These are phyloP conservation scores for Solanum boliviense DNA, from an alignment of 257 asterid genomes.

Conservation along the genomic window DNA sequence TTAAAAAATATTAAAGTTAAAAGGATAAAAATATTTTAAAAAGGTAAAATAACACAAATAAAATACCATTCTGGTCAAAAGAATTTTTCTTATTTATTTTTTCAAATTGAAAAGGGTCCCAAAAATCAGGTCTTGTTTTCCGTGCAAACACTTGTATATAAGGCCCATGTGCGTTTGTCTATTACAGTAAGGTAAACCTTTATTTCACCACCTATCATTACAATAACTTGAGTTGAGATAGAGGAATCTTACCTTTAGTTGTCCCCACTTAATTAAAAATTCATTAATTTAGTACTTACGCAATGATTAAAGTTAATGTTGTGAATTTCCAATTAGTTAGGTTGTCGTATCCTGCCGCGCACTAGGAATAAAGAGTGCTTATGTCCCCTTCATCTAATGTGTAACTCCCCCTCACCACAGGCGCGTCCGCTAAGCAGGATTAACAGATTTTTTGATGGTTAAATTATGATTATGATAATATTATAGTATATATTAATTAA, in stretches of 20 bases:
- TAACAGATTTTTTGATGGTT: too few relatives aligned
- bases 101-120: not conserved
- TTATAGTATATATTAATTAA: too few relatives aligned
- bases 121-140: constrained; percentile 20
- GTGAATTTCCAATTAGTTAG: not conserved
- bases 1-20: too few relatives aligned
- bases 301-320: constrained; percentile 13
- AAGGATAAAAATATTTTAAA: too few relatives aligned
- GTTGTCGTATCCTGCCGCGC: constrained; percentile 1
- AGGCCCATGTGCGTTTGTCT: constrained; percentile 6
- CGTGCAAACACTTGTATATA: constrained; percentile 11
- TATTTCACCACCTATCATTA: not conserved
- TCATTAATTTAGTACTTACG: not conserved
- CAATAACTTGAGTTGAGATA: not conserved
- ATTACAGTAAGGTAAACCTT: not conserved
- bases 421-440: too few relatives aligned
- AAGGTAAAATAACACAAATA: too few relatives aligned
- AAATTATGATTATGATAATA: too few relatives aligned
- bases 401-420: too few relatives aligned
- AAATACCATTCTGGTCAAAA: too few relatives aligned
- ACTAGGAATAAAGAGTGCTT: not conserved
- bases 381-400: not conserved
- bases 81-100: not conserved
- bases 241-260: constrained; percentile 14
- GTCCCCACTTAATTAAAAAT: not conserved